These are phyloP conservation scores for Vitis hybrid DNA, from an alignment of 177 flowering plant genomes.

Conservation along the genomic window DNA sequence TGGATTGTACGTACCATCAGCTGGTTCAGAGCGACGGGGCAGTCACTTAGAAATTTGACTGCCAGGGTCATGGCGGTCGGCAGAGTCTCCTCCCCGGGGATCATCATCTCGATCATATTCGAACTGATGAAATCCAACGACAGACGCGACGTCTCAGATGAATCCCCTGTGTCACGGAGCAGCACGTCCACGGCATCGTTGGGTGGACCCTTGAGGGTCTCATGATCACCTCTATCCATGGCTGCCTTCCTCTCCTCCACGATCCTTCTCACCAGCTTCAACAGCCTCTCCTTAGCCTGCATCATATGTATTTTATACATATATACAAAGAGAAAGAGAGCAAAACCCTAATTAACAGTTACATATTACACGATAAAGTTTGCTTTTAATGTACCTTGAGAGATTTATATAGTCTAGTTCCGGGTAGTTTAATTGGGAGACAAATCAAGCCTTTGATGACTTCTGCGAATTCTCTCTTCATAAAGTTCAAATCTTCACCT, in stretches of 20 bases:
- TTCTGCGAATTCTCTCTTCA: constrained; percentile 71
- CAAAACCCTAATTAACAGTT: neutral
- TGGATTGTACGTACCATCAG: constrained; percentile 45
- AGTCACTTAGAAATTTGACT: constrained; percentile 76
- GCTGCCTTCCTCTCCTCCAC: constrained; percentile 53
- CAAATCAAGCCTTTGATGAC: constrained; percentile 82
- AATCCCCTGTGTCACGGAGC: constrained; percentile 45
- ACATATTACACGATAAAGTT: too few relatives aligned
- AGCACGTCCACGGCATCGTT: constrained; percentile 66
- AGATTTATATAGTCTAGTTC: constrained; percentile 72
- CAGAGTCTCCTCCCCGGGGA: constrained; percentile 93
- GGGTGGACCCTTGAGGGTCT: constrained; percentile 4
- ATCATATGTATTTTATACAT: neutral
- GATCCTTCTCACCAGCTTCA: constrained; percentile 51
- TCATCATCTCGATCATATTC: constrained; percentile 91
- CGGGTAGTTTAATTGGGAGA: constrained; percentile 84
- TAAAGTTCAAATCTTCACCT: constrained; percentile 62
- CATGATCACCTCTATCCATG: constrained; percentile 23
- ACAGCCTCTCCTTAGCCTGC: constrained; percentile 78
- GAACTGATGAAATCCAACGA: constrained; percentile 61
- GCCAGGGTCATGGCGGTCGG: constrained; percentile 86
- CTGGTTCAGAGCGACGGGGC: constrained; percentile 55
- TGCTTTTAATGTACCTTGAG: constrained; percentile 50
- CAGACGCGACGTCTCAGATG: constrained; percentile 32
- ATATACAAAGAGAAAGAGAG: neutral